Base-by-base conservation (phyloP, 2,329 filamentous ascomycete species). In the Fusarium algeriense region DNA sequence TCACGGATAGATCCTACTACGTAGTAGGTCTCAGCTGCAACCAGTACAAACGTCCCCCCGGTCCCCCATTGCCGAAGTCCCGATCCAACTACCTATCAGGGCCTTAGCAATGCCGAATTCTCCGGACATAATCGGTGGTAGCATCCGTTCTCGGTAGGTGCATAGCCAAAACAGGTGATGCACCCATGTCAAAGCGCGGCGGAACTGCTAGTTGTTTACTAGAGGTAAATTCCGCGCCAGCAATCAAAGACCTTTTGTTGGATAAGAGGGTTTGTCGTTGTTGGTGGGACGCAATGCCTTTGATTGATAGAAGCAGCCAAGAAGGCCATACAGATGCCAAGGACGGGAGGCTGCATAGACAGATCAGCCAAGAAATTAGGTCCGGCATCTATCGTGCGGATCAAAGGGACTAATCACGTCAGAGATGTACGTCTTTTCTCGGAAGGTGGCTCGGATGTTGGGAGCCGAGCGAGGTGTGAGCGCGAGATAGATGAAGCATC, bases 101-200 rank as follows among this genome's bases (percentile, higher is more conserved):
- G 64, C 44, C 43, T 67, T 55, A 67, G 56, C 55, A 67, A 67
- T 67, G 64, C 64, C 64, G 63, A 55, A 66, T 34, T 61, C 48
- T 54, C 64, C 64, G 63, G 63, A 67, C 63, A 52, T 67, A 67
- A 13, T 61, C 63, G 64, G 63, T 56, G 37, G 34, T 35, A 52
- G 34, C 28, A 54, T 67, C 64, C 56, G 14, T 67, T 67, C 64
- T 67, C 30, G 64, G 64, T 67, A 67, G 64, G 64, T 67, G 37
- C 32, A 32, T 43, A 50, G 4, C 50, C 32, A 43, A 41, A 28
- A 43, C 30, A n/a, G 57, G 19, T 1, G 15, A 43, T 23, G 15
- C 23, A 15, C 35, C 48, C 30, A 14, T 38, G 55, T n/a, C 30
- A 13, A n/a, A 6, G 11, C 34, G 14, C 58, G 58, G 58, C 32